Base-by-base conservation (phyloP, 371 early-diverging fungal species). In the Rhizopus arrhizus region DNA sequence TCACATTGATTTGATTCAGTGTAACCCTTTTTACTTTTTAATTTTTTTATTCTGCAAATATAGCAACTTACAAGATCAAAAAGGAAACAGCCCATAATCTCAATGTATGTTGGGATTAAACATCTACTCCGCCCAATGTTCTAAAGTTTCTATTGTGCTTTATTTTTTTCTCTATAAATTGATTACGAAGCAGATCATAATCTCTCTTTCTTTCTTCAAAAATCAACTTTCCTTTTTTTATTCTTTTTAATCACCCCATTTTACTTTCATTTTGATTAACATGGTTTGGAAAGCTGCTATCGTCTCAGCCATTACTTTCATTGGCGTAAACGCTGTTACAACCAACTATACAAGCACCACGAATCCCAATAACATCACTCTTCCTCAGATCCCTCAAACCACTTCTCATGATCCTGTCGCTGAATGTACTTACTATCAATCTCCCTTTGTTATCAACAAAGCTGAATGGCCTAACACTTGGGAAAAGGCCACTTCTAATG, bases 251-350 rank as follows among this genome's bases (percentile, higher is more conserved):
- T 22, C 22, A 22, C 22, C 22, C 22, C 22, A 22, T 22, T 22
- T 48, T 40, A 42, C 46, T 48, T 36, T 57, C 15, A 41, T 59
- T 53, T 48, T 22, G 22, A 50, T 22, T 33, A 58, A 38, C 13
- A 68, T 69, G 69, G 65, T 61, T 46, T 69, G 68, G 68, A 68
- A 68, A 60, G 29, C 56, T 43, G 58, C 60, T 32, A 52, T 69
- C 33, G 33, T 58, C 34, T 52, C 59, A 46, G 45, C 56, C 42
- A 49, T 59, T 28, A 51, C 56, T 28, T 36, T 65, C 7, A 36
- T 48, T 6, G 59, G 58, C 43, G 68, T 54, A 35, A 59, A 58
- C 56, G 63, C 62, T 41, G 69, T 59, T 48, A 63, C 57, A 11
- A 59, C 62, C 16, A 72, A 65, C 50, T 75, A 69, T 59, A 58